A percentile compares a stretch with the other conserved stretches of the same genome.
phyloP scores from a whole-genome alignment of 2,329 filamentous ascomycete species.

The Pseudogymnoascus sp. region DNA sequence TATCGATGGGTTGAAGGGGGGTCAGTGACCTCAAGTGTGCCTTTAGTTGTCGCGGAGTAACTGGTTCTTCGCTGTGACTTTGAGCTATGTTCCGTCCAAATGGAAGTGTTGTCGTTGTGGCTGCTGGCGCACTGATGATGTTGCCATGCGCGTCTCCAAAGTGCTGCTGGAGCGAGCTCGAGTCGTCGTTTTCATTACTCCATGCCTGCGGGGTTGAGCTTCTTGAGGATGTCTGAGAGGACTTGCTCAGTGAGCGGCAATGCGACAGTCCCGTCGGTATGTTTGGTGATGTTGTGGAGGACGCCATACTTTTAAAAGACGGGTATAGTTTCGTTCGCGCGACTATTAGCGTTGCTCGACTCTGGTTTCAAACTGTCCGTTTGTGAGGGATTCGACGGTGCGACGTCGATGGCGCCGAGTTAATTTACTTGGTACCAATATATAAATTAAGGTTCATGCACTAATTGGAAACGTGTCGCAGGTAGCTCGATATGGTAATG shows the following conservation, averaged over 20 bases:
- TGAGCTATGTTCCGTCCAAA: background rate
- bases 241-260: background rate
- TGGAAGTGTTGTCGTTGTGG: background rate
- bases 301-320: background rate
- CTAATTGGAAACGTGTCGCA: background rate
- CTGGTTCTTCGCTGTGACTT: background rate
- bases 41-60: background rate
- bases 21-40: conserved; percentile 1
- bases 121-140: background rate
- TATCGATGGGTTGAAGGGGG: background rate
- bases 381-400: background rate
- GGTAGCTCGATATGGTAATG: background rate
- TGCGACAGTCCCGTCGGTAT: background rate
- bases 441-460: background rate
- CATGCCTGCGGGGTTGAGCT: background rate
- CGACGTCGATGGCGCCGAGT: background rate
- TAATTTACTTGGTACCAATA: background rate
- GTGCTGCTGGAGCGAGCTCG: background rate
- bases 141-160: background rate
- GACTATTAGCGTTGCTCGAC: background rate
- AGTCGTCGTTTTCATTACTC: background rate
- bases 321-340: background rate
- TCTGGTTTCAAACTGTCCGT: background rate
- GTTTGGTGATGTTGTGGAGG: background rate
- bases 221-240: background rate